These are phyloP conservation scores for Dryas octopetala DNA, from an alignment of 306 rosid species.

Conservation along the genomic window DNA sequence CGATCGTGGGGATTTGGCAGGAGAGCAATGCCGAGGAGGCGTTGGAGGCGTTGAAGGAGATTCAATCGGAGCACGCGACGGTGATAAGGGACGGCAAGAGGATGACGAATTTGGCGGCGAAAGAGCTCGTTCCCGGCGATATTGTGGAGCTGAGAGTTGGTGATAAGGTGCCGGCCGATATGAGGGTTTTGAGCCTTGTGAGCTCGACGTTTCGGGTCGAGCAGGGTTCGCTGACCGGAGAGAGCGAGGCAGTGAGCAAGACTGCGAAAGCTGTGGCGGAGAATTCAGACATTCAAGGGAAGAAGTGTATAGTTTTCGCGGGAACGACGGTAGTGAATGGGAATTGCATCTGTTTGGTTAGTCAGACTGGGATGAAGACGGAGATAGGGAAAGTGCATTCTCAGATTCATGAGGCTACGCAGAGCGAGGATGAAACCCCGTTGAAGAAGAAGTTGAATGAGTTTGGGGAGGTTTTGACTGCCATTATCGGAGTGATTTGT, in stretches of 20 bases:
- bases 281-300: conserved; percentile 35
- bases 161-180: conserved; percentile 39
- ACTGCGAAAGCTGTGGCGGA: conserved; percentile 33
- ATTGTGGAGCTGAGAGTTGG: conserved; percentile 36
- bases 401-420: conserved; percentile 67
- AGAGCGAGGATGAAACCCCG: conserved; percentile 64
- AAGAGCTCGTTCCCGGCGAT: conserved; percentile 77
- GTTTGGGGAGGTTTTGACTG: conserved; percentile 37
- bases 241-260: conserved; percentile 43
- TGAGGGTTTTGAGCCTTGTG: conserved; percentile 31
- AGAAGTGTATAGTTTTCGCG: conserved; percentile 59
- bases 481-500: conserved; percentile 34
- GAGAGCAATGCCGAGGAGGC: conserved; percentile 96
- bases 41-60: conserved; percentile 82
- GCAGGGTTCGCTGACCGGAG: conserved; percentile 42
- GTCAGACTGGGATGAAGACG: conserved; percentile 59
- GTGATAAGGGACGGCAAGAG: conserved; percentile 52
- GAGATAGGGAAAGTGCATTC: conserved; percentile 75
- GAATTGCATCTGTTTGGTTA: conserved; percentile 62
- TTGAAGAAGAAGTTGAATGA: conserved; percentile 61
- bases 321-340: conserved; percentile 81
- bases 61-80: conserved; percentile 73
- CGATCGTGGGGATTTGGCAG: conserved; percentile 85
- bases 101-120: conserved; percentile 45
- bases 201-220: conserved; percentile 33